Evolutionary conservation across 169 alveolate genomes (phyloP).

Genomic region (Plasmodium falciparum): DNA sequence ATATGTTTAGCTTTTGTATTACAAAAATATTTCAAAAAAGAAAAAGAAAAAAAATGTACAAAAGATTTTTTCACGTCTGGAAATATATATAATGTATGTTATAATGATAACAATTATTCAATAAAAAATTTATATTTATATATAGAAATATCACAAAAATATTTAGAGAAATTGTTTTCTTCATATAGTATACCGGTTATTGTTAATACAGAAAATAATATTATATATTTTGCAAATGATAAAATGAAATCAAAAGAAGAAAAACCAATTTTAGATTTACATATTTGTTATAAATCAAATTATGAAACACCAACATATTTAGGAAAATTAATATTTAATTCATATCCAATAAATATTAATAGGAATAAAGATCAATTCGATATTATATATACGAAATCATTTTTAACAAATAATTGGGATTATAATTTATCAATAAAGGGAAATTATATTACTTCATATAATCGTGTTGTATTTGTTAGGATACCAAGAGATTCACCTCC

Average conservation of each 20-base stretch:
- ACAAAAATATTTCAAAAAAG: conserved; percentile 9
- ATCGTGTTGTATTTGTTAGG: conserved; percentile 40
- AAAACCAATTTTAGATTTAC: conserved; percentile 49
- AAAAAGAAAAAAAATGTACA: conserved; percentile 12
- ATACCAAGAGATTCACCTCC: conserved; percentile 18
- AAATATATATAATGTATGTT: conserved; percentile 22
- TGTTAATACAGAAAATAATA: conserved; percentile 30
- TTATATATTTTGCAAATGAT: conserved; percentile 48
- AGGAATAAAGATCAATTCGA: conserved; percentile 26
- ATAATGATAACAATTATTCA: conserved; percentile 61
- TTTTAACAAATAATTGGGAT: conserved; percentile 71
- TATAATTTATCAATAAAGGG: conserved; percentile 37
- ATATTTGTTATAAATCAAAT: conserved; percentile 36
- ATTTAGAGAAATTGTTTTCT: conserved; percentile 37
- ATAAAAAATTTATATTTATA: conserved; percentile 55
- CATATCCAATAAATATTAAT: conserved; percentile 35
- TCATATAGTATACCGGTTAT: conserved; percentile 47
- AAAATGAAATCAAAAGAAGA: conserved; percentile 55
- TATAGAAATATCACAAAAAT: conserved; percentile 40
- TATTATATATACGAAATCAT: conserved; percentile 56
- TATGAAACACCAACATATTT: conserved; percentile 14
- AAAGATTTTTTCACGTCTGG: conserved; percentile 19
- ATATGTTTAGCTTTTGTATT: conserved; percentile 56
- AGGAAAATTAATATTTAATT: conserved; percentile 58
- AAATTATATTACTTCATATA: conserved; percentile 41